Base-by-base conservation (phyloP, 2,329 filamentous ascomycete genomes). In the Knoxdaviesia capensis region DNA sequence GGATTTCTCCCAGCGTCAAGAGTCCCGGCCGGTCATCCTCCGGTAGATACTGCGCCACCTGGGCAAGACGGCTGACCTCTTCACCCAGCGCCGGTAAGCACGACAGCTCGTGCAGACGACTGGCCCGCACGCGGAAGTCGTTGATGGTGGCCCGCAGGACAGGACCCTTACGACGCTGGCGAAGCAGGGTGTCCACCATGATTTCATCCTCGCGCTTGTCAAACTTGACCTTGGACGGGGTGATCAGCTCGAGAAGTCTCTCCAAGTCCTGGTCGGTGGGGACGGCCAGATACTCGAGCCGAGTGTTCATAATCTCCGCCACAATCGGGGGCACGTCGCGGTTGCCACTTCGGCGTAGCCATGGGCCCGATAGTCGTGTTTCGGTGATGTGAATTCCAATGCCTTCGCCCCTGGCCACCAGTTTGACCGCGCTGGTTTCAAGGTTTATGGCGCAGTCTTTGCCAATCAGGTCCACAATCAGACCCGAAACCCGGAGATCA, bases 11-110 rank as follows among this genome's bases (percentile, higher is more conserved):
- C 34, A 98, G 64, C 0, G 79, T 86, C 34, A 98, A 64, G 20
- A 96, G 64, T 0, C 90, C 90, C 2, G 90, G 90, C 2, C 87
- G 74, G 51, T 98, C 88, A 57, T 98, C 90, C 50, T 98, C 88
- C 0, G 90, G 88, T 3, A 98, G 67, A 55, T 96, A 96, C 54
- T 94, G 96, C 6, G 88, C 74, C 30, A 98, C 85, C 1, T 77
- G 87, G 1, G 86, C 83, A 5, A 98, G 65, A 49, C 81, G 84
- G 5, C 79, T 69, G 40, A 96, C 56, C 52, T 98, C 90, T 48
- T 82, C 77, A 1, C 72, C 78, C 6, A 98, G 68, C 7, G 69
- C 68, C 6, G 78, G 72, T 9, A 98, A 64, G 36, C 73, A 71
- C 7, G 71, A 64, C 10, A 94, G 61, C 48, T 80, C 74, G 7